Evolutionary conservation across 108 stramenopile species (phyloP).

Genomic region (Conticribra weissflogii): DNA sequence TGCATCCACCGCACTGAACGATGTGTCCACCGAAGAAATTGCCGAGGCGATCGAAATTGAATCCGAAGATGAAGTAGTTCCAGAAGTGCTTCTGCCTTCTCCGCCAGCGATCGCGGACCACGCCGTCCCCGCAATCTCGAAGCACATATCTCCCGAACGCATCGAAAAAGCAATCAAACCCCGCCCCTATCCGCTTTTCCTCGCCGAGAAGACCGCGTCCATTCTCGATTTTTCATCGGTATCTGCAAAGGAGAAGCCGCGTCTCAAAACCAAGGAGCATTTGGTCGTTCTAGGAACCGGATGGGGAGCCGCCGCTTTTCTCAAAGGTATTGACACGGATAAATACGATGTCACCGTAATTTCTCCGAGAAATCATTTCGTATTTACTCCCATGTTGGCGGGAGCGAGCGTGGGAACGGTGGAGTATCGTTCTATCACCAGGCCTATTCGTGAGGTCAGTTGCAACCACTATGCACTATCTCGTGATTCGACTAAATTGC

Average conservation of each 20-base stretch:
- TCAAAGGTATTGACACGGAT: slow-evolving; percentile 83
- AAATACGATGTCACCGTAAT: slow-evolving; percentile 90
- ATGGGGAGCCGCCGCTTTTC: slow-evolving; percentile 91
- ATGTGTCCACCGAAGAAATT: neutral
- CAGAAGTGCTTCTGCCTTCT: neutral
- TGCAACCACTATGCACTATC: no score
- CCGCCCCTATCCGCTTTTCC: slow-evolving; percentile 81
- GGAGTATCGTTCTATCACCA: slow-evolving; percentile 90
- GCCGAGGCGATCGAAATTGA: neutral
- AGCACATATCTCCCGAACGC: slow-evolving; percentile 9
- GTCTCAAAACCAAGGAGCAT: slow-evolving; percentile 52
- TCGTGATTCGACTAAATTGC: no score
- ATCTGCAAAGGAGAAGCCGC: neutral
- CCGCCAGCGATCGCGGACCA: neutral
- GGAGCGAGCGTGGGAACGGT: slow-evolving; percentile 93
- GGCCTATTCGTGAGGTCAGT: slow-evolving; percentile 88
- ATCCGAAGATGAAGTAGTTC: neutral
- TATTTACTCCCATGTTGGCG: slow-evolving; percentile 98
- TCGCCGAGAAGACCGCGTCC: slow-evolving; percentile 83
- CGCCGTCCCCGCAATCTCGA: neutral
- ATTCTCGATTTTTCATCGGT: slow-evolving; percentile 42
- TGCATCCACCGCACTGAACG: neutral
- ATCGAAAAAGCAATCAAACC: slow-evolving; percentile 66
- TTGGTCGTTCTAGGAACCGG: slow-evolving; percentile 93
- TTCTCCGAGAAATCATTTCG: slow-evolving; percentile 92